Conservation (phyloP, 495 filamentous ascomycete genomes). For the Tuber magnatum region DNA sequence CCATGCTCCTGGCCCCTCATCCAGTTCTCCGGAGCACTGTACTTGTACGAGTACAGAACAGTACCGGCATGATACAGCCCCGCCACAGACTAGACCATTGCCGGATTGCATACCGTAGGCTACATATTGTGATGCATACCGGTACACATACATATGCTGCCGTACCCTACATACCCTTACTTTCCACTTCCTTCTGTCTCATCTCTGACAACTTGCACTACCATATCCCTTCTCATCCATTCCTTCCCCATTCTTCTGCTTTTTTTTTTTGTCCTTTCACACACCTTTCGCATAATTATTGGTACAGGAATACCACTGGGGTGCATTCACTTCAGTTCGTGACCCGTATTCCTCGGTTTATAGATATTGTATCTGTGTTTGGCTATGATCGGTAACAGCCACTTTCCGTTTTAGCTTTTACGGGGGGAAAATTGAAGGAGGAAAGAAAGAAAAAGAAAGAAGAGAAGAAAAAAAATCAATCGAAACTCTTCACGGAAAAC, state of each 20-base stretch:
- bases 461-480: neutral
- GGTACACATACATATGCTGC: neutral
- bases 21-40: neutral
- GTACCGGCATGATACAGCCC: neutral
- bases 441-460: neutral
- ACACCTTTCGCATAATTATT: neutral
- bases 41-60: too few relatives aligned
- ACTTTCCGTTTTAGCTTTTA: neutral
- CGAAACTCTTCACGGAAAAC: neutral
- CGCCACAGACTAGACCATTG: neutral
- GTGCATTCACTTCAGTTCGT: neutral
- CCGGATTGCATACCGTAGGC: neutral
- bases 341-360: neutral
- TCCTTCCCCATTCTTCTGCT: neutral
- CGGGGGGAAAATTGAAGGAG: neutral
- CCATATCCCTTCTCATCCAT: neutral
- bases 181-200: neutral
- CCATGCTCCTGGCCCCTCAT: neutral
- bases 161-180: neutral
- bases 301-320: neutral
- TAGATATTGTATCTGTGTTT: neutral
- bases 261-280: neutral
- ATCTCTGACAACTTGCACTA: neutral
- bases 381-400: neutral
- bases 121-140: neutral